Percentiles rank a stretch among this genome's conserved stretches.
Evolutionary conservation across 306 rosid genomes (phyloP).

Genomic region (Arachis stenosperma): DNA sequence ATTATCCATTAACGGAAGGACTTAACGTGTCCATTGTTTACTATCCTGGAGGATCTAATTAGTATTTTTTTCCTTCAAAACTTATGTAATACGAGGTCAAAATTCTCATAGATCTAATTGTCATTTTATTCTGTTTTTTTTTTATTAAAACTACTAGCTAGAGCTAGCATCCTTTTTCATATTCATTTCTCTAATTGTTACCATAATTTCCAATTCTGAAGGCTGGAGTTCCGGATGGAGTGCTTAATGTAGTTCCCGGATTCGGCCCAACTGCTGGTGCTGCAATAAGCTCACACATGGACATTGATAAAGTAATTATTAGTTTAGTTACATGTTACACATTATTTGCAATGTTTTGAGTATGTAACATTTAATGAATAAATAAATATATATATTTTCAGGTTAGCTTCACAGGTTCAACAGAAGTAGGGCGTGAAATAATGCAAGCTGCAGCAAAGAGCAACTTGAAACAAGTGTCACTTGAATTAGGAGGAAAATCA

Average conservation of each 20-base stretch:
- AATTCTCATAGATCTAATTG: too few species aligned
- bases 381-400: slow-evolving; percentile 18
- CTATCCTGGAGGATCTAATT: too few species aligned
- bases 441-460: slow-evolving; percentile 83
- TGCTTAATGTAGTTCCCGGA: slow-evolving; percentile 73
- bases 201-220: slow-evolving; percentile 18
- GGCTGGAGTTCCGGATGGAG: slow-evolving; percentile 94
- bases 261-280: slow-evolving; percentile 82
- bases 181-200: not conserved
- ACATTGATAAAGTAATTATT: slow-evolving; percentile 62
- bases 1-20: too few species aligned
- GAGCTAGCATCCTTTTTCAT: too few species aligned
- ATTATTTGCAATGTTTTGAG: not conserved
- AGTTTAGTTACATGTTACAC: not conserved
- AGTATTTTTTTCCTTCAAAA: too few species aligned
- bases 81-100: too few species aligned
- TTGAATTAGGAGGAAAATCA: slow-evolving; percentile 89
- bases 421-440: slow-evolving; percentile 63
- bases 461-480: slow-evolving; percentile 70
- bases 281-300: slow-evolving; percentile 75
- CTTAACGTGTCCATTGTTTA: too few species aligned
- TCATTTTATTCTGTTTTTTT: too few species aligned
- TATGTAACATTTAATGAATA: not conserved
- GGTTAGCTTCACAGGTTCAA: slow-evolving; percentile 89
- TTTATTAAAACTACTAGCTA: too few species aligned